Percentiles rank a stretch among this genome's conserved stretches.
phyloP scores from a whole-genome alignment of 176 grass and related monocot genomes.

The Phoenix roebelenii region DNA sequence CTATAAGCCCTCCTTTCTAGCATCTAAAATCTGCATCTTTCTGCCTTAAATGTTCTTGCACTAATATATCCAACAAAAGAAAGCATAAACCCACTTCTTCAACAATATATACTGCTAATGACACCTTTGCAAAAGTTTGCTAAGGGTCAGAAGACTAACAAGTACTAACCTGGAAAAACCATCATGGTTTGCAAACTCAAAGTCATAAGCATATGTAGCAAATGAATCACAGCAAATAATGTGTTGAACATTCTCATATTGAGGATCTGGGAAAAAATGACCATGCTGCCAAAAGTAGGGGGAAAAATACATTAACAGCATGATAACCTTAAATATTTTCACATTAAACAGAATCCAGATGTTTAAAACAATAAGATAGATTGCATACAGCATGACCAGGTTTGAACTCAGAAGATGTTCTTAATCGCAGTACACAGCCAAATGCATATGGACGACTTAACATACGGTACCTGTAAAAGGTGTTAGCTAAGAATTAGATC shows the following conservation, averaged over 20 bases:
- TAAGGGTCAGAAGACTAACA: no score
- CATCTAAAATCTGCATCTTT: no score
- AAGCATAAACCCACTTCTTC: no score
- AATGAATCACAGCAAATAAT: slow-evolving; percentile 99
- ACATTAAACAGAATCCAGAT: no score
- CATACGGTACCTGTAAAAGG: slow-evolving; percentile 59
- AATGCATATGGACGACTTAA: slow-evolving; percentile 96
- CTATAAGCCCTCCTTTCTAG: no score
- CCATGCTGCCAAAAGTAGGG: slow-evolving; percentile 50
- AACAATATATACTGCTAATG: no score
- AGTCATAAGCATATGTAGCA: slow-evolving; percentile 98
- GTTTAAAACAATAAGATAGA: background rate
- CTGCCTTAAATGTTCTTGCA: no score
- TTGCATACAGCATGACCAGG: slow-evolving; percentile 69
- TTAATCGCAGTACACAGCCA: slow-evolving; percentile 81
- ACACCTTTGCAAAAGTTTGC: no score
- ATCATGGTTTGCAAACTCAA: slow-evolving; percentile 47
- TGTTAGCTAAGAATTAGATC: background rate
- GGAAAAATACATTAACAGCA: background rate
- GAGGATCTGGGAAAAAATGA: slow-evolving; percentile 96
- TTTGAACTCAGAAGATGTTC: slow-evolving; percentile 92
- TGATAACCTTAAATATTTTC: no score
- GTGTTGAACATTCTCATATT: slow-evolving; percentile 98
- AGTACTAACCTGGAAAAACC: slow-evolving; percentile 70
- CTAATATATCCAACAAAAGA: no score